These are phyloP conservation scores for Teratosphaeria zuluensis DNA, from an alignment of 2,329 filamentous ascomycete species.

Conservation along the genomic window DNA sequence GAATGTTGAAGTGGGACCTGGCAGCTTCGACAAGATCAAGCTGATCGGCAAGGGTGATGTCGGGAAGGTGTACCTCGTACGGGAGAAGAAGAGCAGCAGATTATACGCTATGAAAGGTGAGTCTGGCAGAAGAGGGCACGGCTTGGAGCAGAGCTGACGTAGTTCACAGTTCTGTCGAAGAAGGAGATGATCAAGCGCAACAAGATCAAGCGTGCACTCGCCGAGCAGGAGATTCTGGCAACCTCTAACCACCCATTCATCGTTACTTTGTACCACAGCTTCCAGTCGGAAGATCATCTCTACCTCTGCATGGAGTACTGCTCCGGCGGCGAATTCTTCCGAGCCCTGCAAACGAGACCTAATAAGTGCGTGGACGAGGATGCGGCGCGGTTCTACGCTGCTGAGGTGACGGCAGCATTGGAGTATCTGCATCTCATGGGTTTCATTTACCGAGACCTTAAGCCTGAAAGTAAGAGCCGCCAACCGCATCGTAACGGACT, in stretches of 20 bases:
- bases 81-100: slow-evolving; percentile 93
- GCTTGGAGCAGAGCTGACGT: background rate
- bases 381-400: slow-evolving; percentile 92
- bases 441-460: slow-evolving; percentile 96
- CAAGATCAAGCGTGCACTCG: slow-evolving; percentile 97
- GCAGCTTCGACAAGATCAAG: slow-evolving; percentile 99
- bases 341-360: slow-evolving; percentile 87
- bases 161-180: slow-evolving; percentile 74
- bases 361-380: slow-evolving; percentile 97
- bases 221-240: slow-evolving; percentile 94
- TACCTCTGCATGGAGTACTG: slow-evolving; percentile 99
- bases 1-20: slow-evolving; percentile 88
- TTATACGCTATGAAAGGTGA: slow-evolving; percentile 98
- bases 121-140: background rate
- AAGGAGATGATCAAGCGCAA: slow-evolving; percentile 99
- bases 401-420: slow-evolving; percentile 89
- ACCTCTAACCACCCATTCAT: slow-evolving; percentile 99
- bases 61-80: slow-evolving; percentile 93
- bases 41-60: slow-evolving; percentile 98
- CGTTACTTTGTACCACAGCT: slow-evolving; percentile 95
- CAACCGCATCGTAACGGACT: background rate
- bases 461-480: slow-evolving; percentile 73
- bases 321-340: slow-evolving; percentile 96
- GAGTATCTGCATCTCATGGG: slow-evolving; percentile 98
- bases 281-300: slow-evolving; percentile 96